Evolutionary conservation across 495 filamentous ascomycete species (phyloP), one percentile per base, ranked within the genome.

Genomic region (Chaetomium cochliodes): DNA sequence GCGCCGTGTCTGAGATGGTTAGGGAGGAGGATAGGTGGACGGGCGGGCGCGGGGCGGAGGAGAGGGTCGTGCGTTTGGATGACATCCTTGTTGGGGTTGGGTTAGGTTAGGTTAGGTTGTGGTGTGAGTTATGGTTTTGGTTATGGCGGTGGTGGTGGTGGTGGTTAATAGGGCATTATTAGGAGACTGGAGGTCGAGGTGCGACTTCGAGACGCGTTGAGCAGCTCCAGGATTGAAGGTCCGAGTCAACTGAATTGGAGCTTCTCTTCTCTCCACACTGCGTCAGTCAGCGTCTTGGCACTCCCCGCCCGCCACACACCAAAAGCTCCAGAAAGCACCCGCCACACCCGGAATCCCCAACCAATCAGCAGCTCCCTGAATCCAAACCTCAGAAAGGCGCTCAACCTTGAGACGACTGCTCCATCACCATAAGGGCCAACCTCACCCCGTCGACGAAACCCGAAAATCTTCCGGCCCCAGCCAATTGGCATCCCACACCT

Each of bases 1-100:
- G 70, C 8, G 88, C 89, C n/a, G 86, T 85, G 67, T 93, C 90
- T 70, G 91, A 84, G 72, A 97, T 88, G 51, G 86, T 86, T 63
- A 90, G 81, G 26, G 82, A 84, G 3, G 88, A 81, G 63, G 91
- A 85, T 70, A 92, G 85, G 71, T 85, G 83, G 65, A 90, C 81
- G 15, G 90, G 87, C 0, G 92, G 87, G 71, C 86, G 87, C 11
- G 83, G 79, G 39, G 76, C 78, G 20, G 78, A 70, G 83, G 80
- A 49, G 80, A 66, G 2, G 82, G 83, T 62, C 80, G 79, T 30
- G 26, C 83, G 82, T 72, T 84, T 84, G 52, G 73, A 79, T 16
- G 70, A 70, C 69, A 70, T 73, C 41, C 47, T 37, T 37, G 18
- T 47, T 18, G 2, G 28, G 6, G 5, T 1, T n/a, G 44, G 5